Base-by-base conservation (phyloP, 1,284 basidiomycete species). In the Schizophyllum commune region DNA sequence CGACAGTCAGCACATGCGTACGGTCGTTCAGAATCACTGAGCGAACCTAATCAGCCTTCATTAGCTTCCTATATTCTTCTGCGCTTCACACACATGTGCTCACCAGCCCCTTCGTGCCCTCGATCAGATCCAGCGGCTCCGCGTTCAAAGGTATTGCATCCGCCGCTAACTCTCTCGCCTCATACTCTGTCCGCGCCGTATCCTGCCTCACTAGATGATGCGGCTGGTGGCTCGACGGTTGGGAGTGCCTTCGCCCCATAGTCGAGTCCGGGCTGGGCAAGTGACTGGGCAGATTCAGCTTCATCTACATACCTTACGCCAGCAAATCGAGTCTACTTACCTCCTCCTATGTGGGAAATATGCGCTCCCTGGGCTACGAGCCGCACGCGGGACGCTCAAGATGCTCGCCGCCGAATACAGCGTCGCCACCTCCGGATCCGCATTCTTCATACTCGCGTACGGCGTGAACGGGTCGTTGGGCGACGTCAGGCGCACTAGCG, bases 1-100 rank as follows among this genome's bases (percentile, higher is more conserved):
- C 91, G 52, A 98, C 88, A 0, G 94, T 94, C 59, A 99, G 75
- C 4, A 90, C 94, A 71, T 98, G 96, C 62, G 96, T 82, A 51
- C 95, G 83, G 70, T 98, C 94, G 72, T 96, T 98, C 56, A 99
- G 78, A 63, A 95, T 80, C 22, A 89, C 77, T 5, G 86, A 89
- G 21, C 96, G 83, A 8, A 47, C 17, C 39, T 47, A 17, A 13
- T 17, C 9, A n/a, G n/a, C n/a, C 13, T 13, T 3, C 39, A 17
- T 47, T 17, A 47, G 39, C 39, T 13, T 2, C 39, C 13, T 4
- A 47, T 27, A 27, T 5, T 3, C 5, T 5, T 5, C 27, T 27
- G 27, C 27, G 2, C 27, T 27, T 27, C 3, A 3, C 3, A 27
- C 5, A 27, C 5, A 27, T 27, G 5, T 27, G 27, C 39, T 47